Evolutionary conservation across 2,329 filamentous ascomycete genomes (phyloP).

Genomic region (Fusarium protoensiforme): DNA sequence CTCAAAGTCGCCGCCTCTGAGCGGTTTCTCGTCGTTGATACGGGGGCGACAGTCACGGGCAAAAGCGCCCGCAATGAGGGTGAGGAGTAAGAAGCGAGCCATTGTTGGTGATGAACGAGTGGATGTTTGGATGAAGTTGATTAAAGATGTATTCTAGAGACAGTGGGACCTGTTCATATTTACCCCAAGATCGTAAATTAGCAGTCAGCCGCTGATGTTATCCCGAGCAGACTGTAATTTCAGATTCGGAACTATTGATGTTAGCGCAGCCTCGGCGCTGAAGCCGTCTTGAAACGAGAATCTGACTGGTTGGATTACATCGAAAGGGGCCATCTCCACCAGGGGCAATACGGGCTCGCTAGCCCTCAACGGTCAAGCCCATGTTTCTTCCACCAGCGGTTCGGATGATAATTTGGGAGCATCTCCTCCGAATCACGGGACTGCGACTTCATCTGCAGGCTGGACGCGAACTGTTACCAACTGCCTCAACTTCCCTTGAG

Average conservation of each 20-base stretch:
- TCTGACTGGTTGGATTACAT: neutral
- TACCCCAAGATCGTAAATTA: neutral
- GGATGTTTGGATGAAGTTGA: neutral
- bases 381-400: neutral
- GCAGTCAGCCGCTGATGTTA: neutral
- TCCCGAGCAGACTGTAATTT: neutral
- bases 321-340: neutral
- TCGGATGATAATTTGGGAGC: neutral
- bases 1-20: slow-evolving; percentile 8
- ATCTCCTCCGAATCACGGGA: neutral
- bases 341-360: neutral
- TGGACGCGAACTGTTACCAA: too few species aligned
- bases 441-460: too few species aligned
- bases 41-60: neutral
- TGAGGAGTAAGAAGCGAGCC: neutral
- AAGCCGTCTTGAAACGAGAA: neutral
- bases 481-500: too few species aligned
- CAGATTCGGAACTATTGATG: neutral
- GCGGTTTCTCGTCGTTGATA: neutral
- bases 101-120: neutral
- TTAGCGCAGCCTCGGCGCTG: neutral
- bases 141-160: neutral
- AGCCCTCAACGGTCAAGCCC: neutral
- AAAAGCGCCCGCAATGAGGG: neutral
- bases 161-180: neutral